Evolutionary conservation across 1,284 basidiomycete species (phyloP), one percentile per base, ranked within the genome.

Genomic region (Malassezia psittaci): DNA sequence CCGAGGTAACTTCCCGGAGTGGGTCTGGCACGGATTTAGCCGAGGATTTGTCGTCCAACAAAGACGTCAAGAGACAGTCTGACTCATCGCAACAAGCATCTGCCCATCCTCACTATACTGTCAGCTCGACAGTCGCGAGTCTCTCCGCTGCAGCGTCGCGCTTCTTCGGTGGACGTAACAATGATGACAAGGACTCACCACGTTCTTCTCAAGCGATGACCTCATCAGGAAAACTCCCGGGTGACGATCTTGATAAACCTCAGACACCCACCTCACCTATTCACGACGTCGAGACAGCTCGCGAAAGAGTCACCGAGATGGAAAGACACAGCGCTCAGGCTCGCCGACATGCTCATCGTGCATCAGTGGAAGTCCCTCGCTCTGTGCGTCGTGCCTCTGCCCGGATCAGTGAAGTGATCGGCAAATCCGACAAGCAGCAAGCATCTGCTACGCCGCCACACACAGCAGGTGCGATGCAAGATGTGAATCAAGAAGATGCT

Each of bases 301-400:
- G 55, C 16, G 55, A 57, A 33, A 33, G 29, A 8, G 11, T 57
- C 32, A 52, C 45, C 1, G 55, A 52, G 39, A 47, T 29, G n/a
- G 55, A 52, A 37, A 50, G 51, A 19, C 35, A 48, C 21, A 43
- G 29, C 12, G 50, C 50, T 0, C 19, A 42, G 13, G 44, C 38
- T 6, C 55, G 55, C 5, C 55, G 55, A 34, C 50, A 52, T 38
- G 42, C 32, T 29, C 55, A 52, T 19, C 55, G 55, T 11, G 55
- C 55, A 9, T 57, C 55, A 24, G 47, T 57, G n/a, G 55, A 57
- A 11, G 45, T 57, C 18, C 55, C 55, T 2, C 35, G 51, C 24
- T 57, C 55, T 1, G 55, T 57, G 21, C 51, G 51, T 18, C 48
- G 45, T 34, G 55, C 55, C 7, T 57, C 55, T 12, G 38, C 44